Evolutionary conservation across 2,329 filamentous ascomycete species (phyloP), one percentile per base, ranked within the genome.

Genomic region (Harringtonia aguacate): DNA sequence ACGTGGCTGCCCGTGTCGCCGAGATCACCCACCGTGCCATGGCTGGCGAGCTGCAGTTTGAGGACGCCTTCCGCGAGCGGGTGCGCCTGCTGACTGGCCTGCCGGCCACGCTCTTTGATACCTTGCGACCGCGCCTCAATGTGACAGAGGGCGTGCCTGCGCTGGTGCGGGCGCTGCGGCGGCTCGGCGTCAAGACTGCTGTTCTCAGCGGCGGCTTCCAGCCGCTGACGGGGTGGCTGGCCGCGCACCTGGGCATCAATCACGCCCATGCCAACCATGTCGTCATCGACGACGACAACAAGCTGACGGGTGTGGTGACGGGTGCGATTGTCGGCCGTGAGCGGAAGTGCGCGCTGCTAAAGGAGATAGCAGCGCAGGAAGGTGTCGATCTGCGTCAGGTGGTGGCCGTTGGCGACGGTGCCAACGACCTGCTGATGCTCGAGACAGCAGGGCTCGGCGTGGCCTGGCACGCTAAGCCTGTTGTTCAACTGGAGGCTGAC

Each of bases 31-130:
- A 83, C 47, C 83, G 88, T 29, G 90, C 92, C 30, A 98, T 98
- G 92, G 81, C 90, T 53, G 92, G 92, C 48, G 89, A 97, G 67
- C 72, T 97, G 30, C 89, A 95, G 61, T 98, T 98, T 54, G 81
- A 89, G 42, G 76, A 77, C 1, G 89, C 85, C 1, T 79, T 98
- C 57, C 79, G 81, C 46, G 86, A 85, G 59, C 77, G 92, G 18
- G 87, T 94, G 24, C 74, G 74, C 34, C 71, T 97, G 36, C 75
- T 98, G 34, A 84, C 82, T 54, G 90, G 89, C 28, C 79, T 95
- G 8, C 79, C 85, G 0, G 79, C 75, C 10, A 77, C 77, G 45
- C 81, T 97, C 15, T 94, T 94, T 55, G 79, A 87, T 47, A 75
- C 83, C 47, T 70, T 98, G 33, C 80, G 83, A 53, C 70, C 76